Base-by-base conservation (phyloP, 768 basidiomycete genomes). In the Baorangia bicolor region DNA sequence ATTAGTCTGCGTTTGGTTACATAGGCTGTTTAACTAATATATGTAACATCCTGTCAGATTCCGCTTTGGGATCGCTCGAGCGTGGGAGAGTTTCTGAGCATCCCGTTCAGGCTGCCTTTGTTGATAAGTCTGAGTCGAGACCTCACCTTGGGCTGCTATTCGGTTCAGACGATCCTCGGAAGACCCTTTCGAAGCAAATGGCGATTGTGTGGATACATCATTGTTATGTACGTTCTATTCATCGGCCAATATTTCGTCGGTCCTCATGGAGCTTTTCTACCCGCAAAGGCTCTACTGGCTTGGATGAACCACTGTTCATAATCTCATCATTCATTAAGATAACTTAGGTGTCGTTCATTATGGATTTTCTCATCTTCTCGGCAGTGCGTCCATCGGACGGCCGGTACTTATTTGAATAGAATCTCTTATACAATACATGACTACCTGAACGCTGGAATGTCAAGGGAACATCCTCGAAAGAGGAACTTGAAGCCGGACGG, bases 321-420 rank as follows among this genome's bases (percentile, higher is more conserved):
- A 21, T n/a, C n/a, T 38, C 45, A 5, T 43, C 46, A 34, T 33
- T 37, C 49, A 25, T 43, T 8, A 8, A 33, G n/a, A n/a, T n/a
- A n/a, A n/a, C n/a, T n/a, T n/a, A n/a, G n/a, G n/a, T n/a, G n/a
- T n/a, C n/a, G n/a, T n/a, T n/a, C n/a, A n/a, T n/a, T n/a, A n/a
- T 98, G 14, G 91, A 82, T 51, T 88, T 82, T 42, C 84, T 94
- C 81, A 99, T 87, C 66, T 87, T 90, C 42, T 94, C 91, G 52
- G 90, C 83, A 23, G 85, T 94, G 61, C 88, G 86, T 13, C 95
- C 94, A 49, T 95, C 86, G 72, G 96, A 98, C 2, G 94, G 94
- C 33, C 94, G 85, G 59, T n/a, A n/a, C n/a, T n/a, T 74, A 77
- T 64, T 81, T 81, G 75, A 89, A 90, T 27, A 95, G 73, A n/a